Evolutionary conservation across 805 yeast species (phyloP).

Genomic region (Wickerhamiella azymoides): DNA sequence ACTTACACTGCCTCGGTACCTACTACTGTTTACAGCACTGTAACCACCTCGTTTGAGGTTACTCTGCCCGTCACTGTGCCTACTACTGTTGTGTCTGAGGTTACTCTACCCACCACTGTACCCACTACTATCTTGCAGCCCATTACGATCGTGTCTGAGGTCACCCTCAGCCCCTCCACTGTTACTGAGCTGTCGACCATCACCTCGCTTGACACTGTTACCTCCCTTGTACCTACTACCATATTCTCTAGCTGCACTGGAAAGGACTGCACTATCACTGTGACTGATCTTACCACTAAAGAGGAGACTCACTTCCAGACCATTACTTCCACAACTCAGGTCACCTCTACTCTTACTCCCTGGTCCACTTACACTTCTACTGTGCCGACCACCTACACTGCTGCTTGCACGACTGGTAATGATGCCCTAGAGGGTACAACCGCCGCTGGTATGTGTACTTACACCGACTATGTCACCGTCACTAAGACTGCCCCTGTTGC

Average conservation of each 20-base stretch:
- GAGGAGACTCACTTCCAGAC: constrained; percentile 1
- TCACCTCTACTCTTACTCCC: not conserved
- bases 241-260: not conserved
- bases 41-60: not conserved
- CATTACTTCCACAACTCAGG: not conserved
- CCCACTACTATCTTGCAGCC: not conserved
- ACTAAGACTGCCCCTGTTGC: constrained; percentile 1
- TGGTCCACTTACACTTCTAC: not conserved
- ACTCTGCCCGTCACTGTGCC: not conserved
- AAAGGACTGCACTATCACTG: not conserved
- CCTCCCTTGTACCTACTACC: not conserved
- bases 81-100: not conserved
- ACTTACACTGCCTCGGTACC: not conserved
- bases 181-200: not conserved
- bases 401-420: not conserved
- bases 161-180: not conserved
- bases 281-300: constrained; percentile 2
- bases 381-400: constrained; percentile 3
- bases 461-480: not conserved
- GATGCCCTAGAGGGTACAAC: not conserved
- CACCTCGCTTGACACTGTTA: not conserved
- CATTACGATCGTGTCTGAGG: not conserved
- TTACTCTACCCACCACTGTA: not conserved
- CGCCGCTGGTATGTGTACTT: constrained; percentile 1
- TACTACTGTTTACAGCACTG: not conserved